Evolutionary conservation across 208 protist genomes (phyloP).

Genomic region (Wallacemonas sp.): DNA sequence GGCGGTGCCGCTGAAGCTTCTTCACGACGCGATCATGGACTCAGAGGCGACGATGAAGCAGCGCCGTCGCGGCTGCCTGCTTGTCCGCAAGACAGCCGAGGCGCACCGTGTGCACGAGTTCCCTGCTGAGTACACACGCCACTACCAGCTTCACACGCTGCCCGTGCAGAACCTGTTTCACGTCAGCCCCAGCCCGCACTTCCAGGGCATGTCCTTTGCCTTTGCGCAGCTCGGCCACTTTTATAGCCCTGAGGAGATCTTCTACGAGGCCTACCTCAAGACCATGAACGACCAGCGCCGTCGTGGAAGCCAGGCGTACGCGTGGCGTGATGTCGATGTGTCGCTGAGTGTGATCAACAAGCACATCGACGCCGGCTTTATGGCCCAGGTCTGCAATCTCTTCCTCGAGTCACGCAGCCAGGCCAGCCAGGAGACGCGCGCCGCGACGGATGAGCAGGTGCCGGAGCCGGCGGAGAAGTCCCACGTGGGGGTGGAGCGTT

Average conservation of each 20-base stretch:
- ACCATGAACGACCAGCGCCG: constrained; percentile 83
- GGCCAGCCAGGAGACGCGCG: constrained; percentile 6
- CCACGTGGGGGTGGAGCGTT: constrained; percentile 56
- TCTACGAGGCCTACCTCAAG: constrained; percentile 91
- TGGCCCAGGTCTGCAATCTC: constrained; percentile 75
- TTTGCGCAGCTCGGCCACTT: constrained; percentile 83
- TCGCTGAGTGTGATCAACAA: constrained; percentile 89
- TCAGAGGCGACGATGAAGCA: constrained; percentile 46
- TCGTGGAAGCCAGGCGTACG: constrained; percentile 83
- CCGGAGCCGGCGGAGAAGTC: background rate
- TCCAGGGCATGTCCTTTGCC: constrained; percentile 83
- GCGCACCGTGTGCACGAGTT: constrained; percentile 27
- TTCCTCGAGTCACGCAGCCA: constrained; percentile 74
- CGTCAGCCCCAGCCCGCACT: constrained; percentile 82
- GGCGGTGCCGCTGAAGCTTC: constrained; percentile 53
- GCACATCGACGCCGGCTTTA: constrained; percentile 74
- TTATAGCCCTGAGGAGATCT: constrained; percentile 89
- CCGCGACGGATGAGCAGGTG: constrained; percentile 3
- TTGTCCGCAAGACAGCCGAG: constrained; percentile 22
- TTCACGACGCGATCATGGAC: constrained; percentile 60
- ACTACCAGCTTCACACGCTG: constrained; percentile 60
- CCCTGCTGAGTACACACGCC: constrained; percentile 37
- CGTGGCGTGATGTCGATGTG: constrained; percentile 88
- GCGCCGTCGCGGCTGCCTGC: constrained; percentile 61
- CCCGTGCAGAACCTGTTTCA: constrained; percentile 86